phyloP scores from a whole-genome alignment of 306 rosid species.

The Geum urbanum region DNA sequence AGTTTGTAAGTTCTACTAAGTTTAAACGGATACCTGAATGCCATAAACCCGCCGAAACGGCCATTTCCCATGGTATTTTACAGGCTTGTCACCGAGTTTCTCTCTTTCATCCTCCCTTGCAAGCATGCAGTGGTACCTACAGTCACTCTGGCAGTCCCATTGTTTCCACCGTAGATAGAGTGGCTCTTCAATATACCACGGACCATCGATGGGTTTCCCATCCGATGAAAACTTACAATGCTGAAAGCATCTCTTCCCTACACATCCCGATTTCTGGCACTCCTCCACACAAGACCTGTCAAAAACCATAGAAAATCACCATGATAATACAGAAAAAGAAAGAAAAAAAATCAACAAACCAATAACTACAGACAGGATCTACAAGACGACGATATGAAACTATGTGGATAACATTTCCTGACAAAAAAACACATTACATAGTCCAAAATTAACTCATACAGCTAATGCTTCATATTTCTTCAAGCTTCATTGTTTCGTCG shows the following conservation, averaged over 20 bases:
- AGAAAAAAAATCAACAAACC: background rate
- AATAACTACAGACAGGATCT: background rate
- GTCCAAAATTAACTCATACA: background rate
- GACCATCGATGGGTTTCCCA: conserved; percentile 94
- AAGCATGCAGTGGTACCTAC: conserved; percentile 87
- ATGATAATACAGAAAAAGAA: background rate
- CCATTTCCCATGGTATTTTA: conserved; percentile 96
- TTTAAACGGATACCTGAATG: conserved; percentile 60
- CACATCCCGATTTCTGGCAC: conserved; percentile 89
- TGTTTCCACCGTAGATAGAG: conserved; percentile 89
- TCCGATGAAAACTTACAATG: conserved; percentile 97
- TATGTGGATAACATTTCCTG: too few species aligned
- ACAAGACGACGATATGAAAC: too few species aligned
- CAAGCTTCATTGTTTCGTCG: background rate
- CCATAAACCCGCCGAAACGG: conserved; percentile 85
- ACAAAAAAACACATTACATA: background rate
- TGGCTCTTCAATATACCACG: conserved; percentile 97
- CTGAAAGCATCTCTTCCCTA: conserved; percentile 78
- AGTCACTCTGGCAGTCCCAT: conserved; percentile 94
- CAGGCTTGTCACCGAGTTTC: conserved; percentile 63
- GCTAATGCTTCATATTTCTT: background rate
- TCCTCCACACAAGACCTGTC: conserved; percentile 66
- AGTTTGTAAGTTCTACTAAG: conserved; percentile 16
- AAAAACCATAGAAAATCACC: conserved; percentile 11
- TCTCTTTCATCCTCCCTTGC: conserved; percentile 82